Evolutionary conservation across 371 early-diverging fungal species (phyloP).

Genomic region (Mucor velutinosus): DNA sequence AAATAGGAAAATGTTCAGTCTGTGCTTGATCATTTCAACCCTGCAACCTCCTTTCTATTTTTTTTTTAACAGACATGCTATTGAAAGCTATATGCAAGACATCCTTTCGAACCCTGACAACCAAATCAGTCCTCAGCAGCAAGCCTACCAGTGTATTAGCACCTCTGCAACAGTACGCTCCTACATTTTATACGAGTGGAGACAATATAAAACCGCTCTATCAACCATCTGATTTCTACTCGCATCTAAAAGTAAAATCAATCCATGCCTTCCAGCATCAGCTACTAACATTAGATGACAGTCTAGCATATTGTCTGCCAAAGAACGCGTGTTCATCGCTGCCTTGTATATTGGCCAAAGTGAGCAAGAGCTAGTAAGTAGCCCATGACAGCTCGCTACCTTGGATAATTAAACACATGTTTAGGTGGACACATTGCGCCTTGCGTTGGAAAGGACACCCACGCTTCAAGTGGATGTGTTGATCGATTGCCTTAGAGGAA

Average conservation of each 20-base stretch:
- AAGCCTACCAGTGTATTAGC: slow-evolving; percentile 8
- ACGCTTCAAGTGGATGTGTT: slow-evolving; percentile 70
- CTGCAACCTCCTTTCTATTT: neutral
- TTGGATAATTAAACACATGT: neutral
- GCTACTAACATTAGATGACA: slow-evolving; percentile 16
- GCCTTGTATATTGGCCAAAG: slow-evolving; percentile 88
- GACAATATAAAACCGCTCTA: slow-evolving; percentile 41
- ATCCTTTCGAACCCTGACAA: slow-evolving; percentile 14
- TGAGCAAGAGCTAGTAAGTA: slow-evolving; percentile 77
- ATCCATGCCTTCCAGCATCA: neutral
- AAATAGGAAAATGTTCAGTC: neutral
- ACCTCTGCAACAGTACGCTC: slow-evolving; percentile 28
- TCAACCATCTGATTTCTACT: slow-evolving; percentile 54
- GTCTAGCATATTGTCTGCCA: slow-evolving; percentile 67
- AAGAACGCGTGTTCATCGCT: slow-evolving; percentile 75
- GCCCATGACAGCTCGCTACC: neutral
- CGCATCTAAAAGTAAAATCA: slow-evolving; percentile 39
- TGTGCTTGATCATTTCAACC: neutral
- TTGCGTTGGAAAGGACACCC: slow-evolving; percentile 56
- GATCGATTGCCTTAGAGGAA: slow-evolving; percentile 88
- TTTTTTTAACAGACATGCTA: neutral
- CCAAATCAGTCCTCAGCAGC: neutral
- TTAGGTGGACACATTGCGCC: slow-evolving; percentile 60
- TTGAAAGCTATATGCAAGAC: slow-evolving; percentile 3
- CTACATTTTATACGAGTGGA: slow-evolving; percentile 32